Evolutionary conservation across 495 filamentous ascomycete species (phyloP).

Genomic region (Eremomyces bilateralis): DNA sequence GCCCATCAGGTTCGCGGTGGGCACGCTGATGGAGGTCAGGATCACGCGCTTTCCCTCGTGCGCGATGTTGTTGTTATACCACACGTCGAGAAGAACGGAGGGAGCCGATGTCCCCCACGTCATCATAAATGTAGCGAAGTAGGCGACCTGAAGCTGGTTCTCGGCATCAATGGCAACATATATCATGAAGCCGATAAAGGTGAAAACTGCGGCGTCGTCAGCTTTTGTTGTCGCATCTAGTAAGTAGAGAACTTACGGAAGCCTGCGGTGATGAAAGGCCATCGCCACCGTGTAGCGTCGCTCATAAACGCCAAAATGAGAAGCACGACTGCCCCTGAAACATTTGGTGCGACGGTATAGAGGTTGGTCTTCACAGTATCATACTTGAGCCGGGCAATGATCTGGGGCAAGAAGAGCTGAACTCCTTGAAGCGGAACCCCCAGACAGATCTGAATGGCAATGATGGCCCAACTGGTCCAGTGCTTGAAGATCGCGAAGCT

Average conservation of each 20-base stretch:
- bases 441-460: conserved; percentile 49
- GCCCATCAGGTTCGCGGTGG: conserved; percentile 65
- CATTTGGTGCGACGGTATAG: conserved; percentile 10
- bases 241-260: too few relatives aligned
- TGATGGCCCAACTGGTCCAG: conserved; percentile 37
- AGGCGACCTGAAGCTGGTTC: conserved; percentile 13
- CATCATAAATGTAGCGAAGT: conserved; percentile 14
- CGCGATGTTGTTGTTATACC: conserved; percentile 68
- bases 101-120: conserved; percentile 26
- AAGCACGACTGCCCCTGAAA: conserved; percentile 5
- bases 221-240: too few relatives aligned
- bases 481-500: conserved; percentile 40
- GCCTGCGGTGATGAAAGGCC: conserved; percentile 6
- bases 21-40: conserved; percentile 51
- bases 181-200: conserved; percentile 8
- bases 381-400: conserved; percentile 7
- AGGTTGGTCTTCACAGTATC: conserved; percentile 8
- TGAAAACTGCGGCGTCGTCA: too few relatives aligned
- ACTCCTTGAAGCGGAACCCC: conserved; percentile 57
- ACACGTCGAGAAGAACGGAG: conserved; percentile 29
- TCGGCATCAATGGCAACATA: conserved; percentile 9
- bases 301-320: conserved; percentile 10
- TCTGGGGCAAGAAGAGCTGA: conserved; percentile 33
- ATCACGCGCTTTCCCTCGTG: conserved; percentile 51
- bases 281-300: conserved; percentile 7